These are phyloP conservation scores for Hypoxylon intermedium DNA, from an alignment of 495 filamentous ascomycete genomes.

Conservation along the genomic window DNA sequence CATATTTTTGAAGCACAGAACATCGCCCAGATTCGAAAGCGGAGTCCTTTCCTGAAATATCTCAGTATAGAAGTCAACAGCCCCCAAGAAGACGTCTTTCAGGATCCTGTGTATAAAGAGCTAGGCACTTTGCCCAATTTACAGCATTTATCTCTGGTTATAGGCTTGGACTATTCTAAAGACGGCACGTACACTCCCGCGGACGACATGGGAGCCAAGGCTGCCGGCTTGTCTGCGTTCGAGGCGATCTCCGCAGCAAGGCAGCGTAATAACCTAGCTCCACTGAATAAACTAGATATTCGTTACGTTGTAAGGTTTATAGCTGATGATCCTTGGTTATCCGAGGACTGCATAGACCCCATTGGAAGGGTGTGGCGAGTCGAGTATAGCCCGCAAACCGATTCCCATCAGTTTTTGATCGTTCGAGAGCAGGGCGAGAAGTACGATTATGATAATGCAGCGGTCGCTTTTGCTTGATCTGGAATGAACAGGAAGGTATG, in stretches of 20 bases:
- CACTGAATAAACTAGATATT: not conserved
- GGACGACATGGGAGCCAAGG: not conserved
- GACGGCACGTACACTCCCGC: too few relatives aligned
- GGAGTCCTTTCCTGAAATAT: not conserved
- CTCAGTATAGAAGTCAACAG: not conserved
- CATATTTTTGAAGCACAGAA: not conserved
- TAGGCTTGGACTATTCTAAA: too few relatives aligned
- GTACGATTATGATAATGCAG: too few relatives aligned
- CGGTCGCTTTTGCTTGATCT: too few relatives aligned
- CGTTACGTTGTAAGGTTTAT: not conserved
- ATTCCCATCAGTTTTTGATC: too few relatives aligned
- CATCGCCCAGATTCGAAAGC: slow-evolving; percentile 3
- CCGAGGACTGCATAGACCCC: too few relatives aligned
- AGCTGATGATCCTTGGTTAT: too few relatives aligned
- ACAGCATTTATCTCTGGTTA: slow-evolving; percentile 1
- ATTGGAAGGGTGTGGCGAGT: too few relatives aligned
- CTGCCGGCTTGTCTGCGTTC: not conserved
- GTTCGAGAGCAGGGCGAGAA: too few relatives aligned
- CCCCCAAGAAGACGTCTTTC: not conserved
- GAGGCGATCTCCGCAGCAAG: not conserved
- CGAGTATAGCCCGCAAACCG: too few relatives aligned
- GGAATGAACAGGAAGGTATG: too few relatives aligned
- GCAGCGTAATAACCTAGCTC: not conserved
- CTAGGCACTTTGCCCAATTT: slow-evolving; percentile 5
- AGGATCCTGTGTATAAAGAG: not conserved